Evolutionary conservation across 768 basidiomycete genomes (phyloP).

Genomic region (Termitomyces sp.): DNA sequence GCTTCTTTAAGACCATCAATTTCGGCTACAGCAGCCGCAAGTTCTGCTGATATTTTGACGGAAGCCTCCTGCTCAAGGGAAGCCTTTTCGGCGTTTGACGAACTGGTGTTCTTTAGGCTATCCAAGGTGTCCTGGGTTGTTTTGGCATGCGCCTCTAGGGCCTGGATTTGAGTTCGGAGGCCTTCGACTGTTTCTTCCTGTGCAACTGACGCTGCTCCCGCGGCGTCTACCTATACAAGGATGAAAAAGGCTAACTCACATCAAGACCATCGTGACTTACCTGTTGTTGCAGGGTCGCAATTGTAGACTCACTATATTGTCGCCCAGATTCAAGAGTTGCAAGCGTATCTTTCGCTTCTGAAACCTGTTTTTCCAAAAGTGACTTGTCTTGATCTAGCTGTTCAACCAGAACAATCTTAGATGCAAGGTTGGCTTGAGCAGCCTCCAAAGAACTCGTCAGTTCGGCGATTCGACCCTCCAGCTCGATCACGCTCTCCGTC

Average conservation of each 20-base stretch:
- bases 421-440: conserved; percentile 42
- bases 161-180: conserved; percentile 48
- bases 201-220: conserved; percentile 34
- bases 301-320: conserved; percentile 26
- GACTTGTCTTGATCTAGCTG: conserved; percentile 49
- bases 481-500: conserved; percentile 40
- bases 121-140: conserved; percentile 53
- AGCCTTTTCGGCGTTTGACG: conserved; percentile 41
- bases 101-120: conserved; percentile 38
- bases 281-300: conserved; percentile 45
- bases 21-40: conserved; percentile 54
- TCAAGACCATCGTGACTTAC: conserved; percentile 31
- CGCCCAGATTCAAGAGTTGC: conserved; percentile 29
- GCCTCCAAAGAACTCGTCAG: conserved; percentile 48
- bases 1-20: conserved; percentile 44
- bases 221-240: conserved; percentile 44
- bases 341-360: conserved; percentile 37
- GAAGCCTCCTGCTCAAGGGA: conserved; percentile 63
- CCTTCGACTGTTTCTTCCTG: conserved; percentile 44
- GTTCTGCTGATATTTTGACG: conserved; percentile 58
- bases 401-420: conserved; percentile 40
- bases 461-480: conserved; percentile 50
- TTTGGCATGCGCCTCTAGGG: conserved; percentile 47
- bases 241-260: conserved; percentile 1
- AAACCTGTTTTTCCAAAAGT: conserved; percentile 45